These are phyloP conservation scores for Fusarium sacchari DNA, from an alignment of 2,329 filamentous ascomycete genomes.

Conservation along the genomic window DNA sequence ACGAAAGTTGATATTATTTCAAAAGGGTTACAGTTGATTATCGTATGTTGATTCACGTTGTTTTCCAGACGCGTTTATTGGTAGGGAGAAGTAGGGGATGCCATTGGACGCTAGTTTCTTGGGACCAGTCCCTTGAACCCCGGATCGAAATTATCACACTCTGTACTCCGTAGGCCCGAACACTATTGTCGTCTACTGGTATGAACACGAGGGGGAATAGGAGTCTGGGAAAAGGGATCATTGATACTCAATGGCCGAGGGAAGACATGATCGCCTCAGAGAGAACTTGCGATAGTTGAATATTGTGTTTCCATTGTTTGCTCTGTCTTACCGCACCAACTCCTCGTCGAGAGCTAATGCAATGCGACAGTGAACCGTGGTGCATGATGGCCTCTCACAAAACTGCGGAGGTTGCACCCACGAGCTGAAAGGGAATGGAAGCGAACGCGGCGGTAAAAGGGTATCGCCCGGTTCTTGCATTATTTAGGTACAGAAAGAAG, in stretches of 20 bases:
- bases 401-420: slow-evolving; percentile 15
- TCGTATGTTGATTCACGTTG: slow-evolving; percentile 20
- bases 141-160: background rate
- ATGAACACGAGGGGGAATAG: background rate
- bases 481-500: background rate
- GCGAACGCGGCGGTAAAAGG: slow-evolving; percentile 9
- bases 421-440: slow-evolving; percentile 10
- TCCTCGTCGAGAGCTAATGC: slow-evolving; percentile 4
- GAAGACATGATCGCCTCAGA: background rate
- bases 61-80: slow-evolving; percentile 28
- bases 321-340: background rate
- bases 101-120: slow-evolving; percentile 11
- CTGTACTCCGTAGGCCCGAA: background rate
- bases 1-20: background rate
- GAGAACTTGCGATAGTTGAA: background rate
- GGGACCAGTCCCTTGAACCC: slow-evolving; percentile 22
- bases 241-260: background rate
- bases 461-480: slow-evolving; percentile 28
- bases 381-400: slow-evolving; percentile 17
- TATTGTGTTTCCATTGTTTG: background rate
- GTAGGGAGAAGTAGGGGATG: slow-evolving; percentile 4
- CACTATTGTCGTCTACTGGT: background rate
- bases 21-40: background rate
- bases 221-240: background rate
- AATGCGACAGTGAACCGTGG: slow-evolving; percentile 1